Percentiles rank a stretch among this genome's conserved stretches.
phyloP scores from a whole-genome alignment of 1,284 basidiomycete genomes.

The Polyporus tsugae region DNA sequence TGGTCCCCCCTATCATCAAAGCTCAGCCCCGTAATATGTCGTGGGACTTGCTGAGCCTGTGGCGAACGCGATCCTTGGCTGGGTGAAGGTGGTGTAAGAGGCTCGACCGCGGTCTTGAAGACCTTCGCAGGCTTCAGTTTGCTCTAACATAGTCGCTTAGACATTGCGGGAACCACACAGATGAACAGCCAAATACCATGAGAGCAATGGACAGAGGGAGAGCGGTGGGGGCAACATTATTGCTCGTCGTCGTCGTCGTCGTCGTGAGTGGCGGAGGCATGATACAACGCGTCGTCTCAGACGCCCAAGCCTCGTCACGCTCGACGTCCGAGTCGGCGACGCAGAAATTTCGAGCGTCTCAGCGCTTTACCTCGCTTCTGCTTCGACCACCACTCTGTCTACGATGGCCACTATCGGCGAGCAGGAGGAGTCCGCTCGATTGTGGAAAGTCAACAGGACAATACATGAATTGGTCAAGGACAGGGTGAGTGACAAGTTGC shows the following conservation, averaged over 20 bases:
- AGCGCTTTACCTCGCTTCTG: conserved; percentile 33
- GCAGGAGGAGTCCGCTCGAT: conserved; percentile 78
- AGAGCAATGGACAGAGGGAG: conserved; percentile 39
- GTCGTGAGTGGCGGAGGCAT: conserved; percentile 36
- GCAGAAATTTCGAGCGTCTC: conserved; percentile 38
- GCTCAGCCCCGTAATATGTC: conserved; percentile 86
- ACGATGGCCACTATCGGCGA: conserved; percentile 59
- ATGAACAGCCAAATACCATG: conserved; percentile 40
- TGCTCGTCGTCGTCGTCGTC: conserved; percentile 32
- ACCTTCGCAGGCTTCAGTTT: conserved; percentile 91
- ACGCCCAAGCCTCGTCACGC: conserved; percentile 16
- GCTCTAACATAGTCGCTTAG: conserved; percentile 48
- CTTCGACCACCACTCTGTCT: conserved; percentile 24
- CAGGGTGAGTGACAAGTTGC: conserved; percentile 60
- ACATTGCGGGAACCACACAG: conserved; percentile 1
- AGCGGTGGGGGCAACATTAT: conserved; percentile 30
- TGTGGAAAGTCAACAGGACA: conserved; percentile 97
- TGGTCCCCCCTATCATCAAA: conserved; percentile 93
- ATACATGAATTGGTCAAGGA: conserved; percentile 97
- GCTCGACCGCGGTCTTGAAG: conserved; percentile 82
- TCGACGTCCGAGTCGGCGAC: no score
- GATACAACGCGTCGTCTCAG: conserved; percentile 21
- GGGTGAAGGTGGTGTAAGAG: conserved; percentile 57
- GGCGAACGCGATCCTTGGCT: conserved; percentile 45
- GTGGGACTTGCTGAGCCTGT: conserved; percentile 54